A percentile compares a stretch with the other conserved stretches of the same genome.
phyloP scores from a whole-genome alignment of 768 basidiomycete genomes.

The Kwoniella sp. region DNA sequence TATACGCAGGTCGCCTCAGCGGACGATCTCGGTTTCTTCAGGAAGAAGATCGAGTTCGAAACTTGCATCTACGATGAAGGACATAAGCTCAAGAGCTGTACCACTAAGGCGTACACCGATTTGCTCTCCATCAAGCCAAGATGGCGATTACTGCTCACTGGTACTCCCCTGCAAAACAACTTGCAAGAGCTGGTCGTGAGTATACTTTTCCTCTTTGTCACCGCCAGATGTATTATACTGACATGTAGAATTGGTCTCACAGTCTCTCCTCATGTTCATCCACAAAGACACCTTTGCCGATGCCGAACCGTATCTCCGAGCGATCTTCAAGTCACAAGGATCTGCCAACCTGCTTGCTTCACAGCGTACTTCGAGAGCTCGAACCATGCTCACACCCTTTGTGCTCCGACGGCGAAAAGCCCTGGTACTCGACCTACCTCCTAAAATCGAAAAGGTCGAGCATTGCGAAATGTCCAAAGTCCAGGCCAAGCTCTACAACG shows the following conservation, averaged over 20 bases:
- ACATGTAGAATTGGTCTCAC: not conserved
- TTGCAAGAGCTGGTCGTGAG: slow-evolving; percentile 59
- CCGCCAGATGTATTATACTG: not conserved
- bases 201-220: slow-evolving; percentile 10
- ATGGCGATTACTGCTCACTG: slow-evolving; percentile 91
- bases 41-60: slow-evolving; percentile 81
- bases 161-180: slow-evolving; percentile 79
- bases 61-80: slow-evolving; percentile 96
- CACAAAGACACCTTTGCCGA: slow-evolving; percentile 85
- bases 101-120: slow-evolving; percentile 92
- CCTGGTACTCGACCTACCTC: slow-evolving; percentile 85
- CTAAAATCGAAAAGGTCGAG: slow-evolving; percentile 88
- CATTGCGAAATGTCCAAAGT: slow-evolving; percentile 89
- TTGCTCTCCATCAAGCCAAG: slow-evolving; percentile 79
- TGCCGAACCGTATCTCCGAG: slow-evolving; percentile 72
- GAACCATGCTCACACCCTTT: slow-evolving; percentile 99
- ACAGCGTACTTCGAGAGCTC: slow-evolving; percentile 89
- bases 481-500: slow-evolving; percentile 80
- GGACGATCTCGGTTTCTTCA: slow-evolving; percentile 87
- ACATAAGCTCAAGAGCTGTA: slow-evolving; percentile 94
- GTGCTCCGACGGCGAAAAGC: slow-evolving; percentile 95
- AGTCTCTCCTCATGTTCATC: slow-evolving; percentile 99
- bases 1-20: slow-evolving; percentile 89
- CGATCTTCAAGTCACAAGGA: slow-evolving; percentile 92
- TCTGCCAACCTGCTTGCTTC: slow-evolving; percentile 86